Percentiles rank a stretch among this genome's conserved stretches.
Conservation (phyloP, 345 rosid species). For the Punica granatum region DNA sequence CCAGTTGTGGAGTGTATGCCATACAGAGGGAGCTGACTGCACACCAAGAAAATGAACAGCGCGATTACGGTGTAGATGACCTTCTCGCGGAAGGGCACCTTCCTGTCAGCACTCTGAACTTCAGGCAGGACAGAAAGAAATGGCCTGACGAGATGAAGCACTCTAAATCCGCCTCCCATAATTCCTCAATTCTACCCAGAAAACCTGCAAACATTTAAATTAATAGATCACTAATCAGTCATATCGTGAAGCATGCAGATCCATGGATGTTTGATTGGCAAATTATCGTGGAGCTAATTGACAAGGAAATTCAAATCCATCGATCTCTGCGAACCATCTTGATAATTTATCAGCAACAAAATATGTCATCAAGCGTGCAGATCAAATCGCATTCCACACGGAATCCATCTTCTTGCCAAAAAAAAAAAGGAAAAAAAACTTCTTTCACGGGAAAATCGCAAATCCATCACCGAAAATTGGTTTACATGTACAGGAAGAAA, state of each 20-base stretch:
- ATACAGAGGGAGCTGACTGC: conserved; percentile 74
- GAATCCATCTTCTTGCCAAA: not conserved
- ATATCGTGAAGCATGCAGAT: no score
- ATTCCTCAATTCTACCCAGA: conserved; percentile 3
- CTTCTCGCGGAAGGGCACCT: conserved; percentile 76
- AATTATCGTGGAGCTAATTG: not conserved
- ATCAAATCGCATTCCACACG: not conserved
- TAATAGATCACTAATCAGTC: not conserved
- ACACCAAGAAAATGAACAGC: conserved; percentile 64
- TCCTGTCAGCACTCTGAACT: conserved; percentile 74
- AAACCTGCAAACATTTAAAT: not conserved
- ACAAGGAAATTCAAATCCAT: not conserved
- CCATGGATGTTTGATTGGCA: not conserved
- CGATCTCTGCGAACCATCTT: not conserved
- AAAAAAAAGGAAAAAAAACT: not conserved
- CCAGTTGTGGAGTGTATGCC: conserved; percentile 75
- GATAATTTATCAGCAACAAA: not conserved
- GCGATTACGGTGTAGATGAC: conserved; percentile 73
- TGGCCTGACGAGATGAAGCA: conserved; percentile 68
- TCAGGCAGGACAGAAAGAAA: conserved; percentile 66
- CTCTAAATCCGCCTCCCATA: conserved; percentile 78
- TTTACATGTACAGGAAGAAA: not conserved
- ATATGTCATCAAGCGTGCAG: not conserved
- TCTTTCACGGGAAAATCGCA: not conserved
- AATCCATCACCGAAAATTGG: not conserved